Percentiles rank a stretch among this genome's conserved stretches.
Conservation (phyloP, 2,329 filamentous ascomycete genomes). For the Hysterium pulicare region DNA sequence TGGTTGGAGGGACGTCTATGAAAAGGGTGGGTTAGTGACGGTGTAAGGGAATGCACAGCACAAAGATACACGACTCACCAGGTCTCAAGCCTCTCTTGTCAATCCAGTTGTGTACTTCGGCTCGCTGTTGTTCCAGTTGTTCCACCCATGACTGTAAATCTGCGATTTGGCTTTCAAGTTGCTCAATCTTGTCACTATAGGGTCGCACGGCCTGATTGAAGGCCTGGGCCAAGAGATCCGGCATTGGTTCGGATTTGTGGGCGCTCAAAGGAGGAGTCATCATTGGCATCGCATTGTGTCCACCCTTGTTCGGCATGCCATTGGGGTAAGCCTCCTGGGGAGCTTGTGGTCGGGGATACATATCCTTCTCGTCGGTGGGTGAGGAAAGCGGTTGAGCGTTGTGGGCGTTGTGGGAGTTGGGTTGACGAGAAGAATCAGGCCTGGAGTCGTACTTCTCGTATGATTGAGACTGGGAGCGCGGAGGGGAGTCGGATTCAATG, state of each 20-base stretch:
- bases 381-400: conserved; percentile 24
- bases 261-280: conserved; percentile 20
- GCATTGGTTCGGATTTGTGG: conserved; percentile 41
- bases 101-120: conserved; percentile 54
- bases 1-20: conserved; percentile 50
- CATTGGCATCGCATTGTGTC: conserved; percentile 17
- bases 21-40: not conserved
- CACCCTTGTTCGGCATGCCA: conserved; percentile 8
- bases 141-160: conserved; percentile 51
- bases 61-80: conserved; percentile 34
- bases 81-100: conserved; percentile 54
- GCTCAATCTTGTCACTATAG: conserved; percentile 53
- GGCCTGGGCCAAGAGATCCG: conserved; percentile 50
- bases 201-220: conserved; percentile 54
- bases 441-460: conserved; percentile 40
- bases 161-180: conserved; percentile 49
- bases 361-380: conserved; percentile 32
- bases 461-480: conserved; percentile 31
- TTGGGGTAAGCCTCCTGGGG: conserved; percentile 37
- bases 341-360: conserved; percentile 44
- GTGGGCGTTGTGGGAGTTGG: conserved; percentile 26
- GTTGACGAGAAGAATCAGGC: conserved; percentile 39
- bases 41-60: not conserved
- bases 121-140: conserved; percentile 49
- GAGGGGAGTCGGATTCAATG: conserved; percentile 45